These are phyloP conservation scores for Microdochium bolleyi DNA, from an alignment of 2,329 filamentous ascomycete species.

Conservation along the genomic window DNA sequence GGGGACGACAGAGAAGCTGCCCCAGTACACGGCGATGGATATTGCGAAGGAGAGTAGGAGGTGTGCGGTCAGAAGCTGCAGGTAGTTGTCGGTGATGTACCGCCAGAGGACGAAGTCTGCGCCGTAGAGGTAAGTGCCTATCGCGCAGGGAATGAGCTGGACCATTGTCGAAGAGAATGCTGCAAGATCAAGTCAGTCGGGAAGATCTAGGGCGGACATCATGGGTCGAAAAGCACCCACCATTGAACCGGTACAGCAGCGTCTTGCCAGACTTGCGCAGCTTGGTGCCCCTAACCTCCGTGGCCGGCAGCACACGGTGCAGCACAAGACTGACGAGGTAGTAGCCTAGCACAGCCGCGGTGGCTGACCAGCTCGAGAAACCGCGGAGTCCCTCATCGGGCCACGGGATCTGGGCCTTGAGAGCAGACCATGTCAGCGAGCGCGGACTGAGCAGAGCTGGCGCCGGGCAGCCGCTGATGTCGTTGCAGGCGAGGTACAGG, in stretches of 20 bases:
- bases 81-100: slow-evolving; percentile 64
- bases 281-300: slow-evolving; percentile 47
- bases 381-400: slow-evolving; percentile 18
- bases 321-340: slow-evolving; percentile 54
- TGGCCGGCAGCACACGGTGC: slow-evolving; percentile 55
- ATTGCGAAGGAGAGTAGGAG: slow-evolving; percentile 52
- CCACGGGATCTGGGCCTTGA: slow-evolving; percentile 41
- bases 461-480: slow-evolving; percentile 41
- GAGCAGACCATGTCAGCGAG: slow-evolving; percentile 30
- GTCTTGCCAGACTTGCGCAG: slow-evolving; percentile 46
- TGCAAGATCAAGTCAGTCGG: no score
- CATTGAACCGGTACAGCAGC: slow-evolving; percentile 58
- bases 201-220: no score
- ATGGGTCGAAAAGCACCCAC: slow-evolving; percentile 18
- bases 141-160: slow-evolving; percentile 13
- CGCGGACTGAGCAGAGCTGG: slow-evolving; percentile 39
- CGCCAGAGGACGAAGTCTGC: slow-evolving; percentile 62
- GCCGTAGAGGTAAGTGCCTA: slow-evolving; percentile 56
- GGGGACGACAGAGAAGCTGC: slow-evolving; percentile 56
- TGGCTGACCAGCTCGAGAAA: slow-evolving; percentile 47
- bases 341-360: slow-evolving; percentile 50
- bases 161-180: no score
- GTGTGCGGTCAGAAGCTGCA: slow-evolving; percentile 59
- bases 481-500: slow-evolving; percentile 38
- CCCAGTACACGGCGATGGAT: slow-evolving; percentile 54